Evolutionary conservation across 1,284 basidiomycete species (phyloP).

Genomic region (Sporisorium scitamineum): DNA sequence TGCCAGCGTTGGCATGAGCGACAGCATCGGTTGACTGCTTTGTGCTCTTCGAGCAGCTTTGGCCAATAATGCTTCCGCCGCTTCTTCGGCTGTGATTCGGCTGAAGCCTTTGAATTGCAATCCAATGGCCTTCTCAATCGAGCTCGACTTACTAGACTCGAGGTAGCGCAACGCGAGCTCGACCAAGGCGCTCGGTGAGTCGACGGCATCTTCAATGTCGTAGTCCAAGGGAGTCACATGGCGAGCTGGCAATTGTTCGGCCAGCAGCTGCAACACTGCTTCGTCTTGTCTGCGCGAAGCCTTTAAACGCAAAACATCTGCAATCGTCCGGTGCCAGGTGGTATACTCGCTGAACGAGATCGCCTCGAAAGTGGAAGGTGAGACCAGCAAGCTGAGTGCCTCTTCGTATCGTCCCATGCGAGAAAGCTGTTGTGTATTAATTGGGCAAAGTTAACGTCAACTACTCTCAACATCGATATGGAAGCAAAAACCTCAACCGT

Average conservation of each 20-base stretch:
- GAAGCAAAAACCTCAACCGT: neutral
- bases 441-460: neutral
- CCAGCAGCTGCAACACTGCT: constrained; percentile 17
- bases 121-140: constrained; percentile 16
- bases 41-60: constrained; percentile 22
- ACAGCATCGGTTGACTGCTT: constrained; percentile 25
- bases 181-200: constrained; percentile 28
- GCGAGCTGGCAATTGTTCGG: constrained; percentile 10
- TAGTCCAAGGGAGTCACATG: neutral
- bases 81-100: constrained; percentile 28
- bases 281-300: constrained; percentile 36
- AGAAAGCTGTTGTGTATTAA: constrained; percentile 12
- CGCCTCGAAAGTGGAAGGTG: constrained; percentile 15
- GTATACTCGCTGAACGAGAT: constrained; percentile 35
- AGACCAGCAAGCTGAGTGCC: constrained; percentile 33
- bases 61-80: constrained; percentile 25
- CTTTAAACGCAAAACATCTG: constrained; percentile 31
- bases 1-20: constrained; percentile 37
- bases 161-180: constrained; percentile 38
- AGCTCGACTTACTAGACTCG: constrained; percentile 26
- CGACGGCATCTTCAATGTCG: constrained; percentile 42
- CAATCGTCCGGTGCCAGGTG: constrained; percentile 25
- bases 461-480: neutral
- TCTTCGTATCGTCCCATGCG: constrained; percentile 36
- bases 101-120: constrained; percentile 21